Evolutionary conservation across 345 rosid genomes (phyloP).

Genomic region (Euphorbia tirucalli): DNA sequence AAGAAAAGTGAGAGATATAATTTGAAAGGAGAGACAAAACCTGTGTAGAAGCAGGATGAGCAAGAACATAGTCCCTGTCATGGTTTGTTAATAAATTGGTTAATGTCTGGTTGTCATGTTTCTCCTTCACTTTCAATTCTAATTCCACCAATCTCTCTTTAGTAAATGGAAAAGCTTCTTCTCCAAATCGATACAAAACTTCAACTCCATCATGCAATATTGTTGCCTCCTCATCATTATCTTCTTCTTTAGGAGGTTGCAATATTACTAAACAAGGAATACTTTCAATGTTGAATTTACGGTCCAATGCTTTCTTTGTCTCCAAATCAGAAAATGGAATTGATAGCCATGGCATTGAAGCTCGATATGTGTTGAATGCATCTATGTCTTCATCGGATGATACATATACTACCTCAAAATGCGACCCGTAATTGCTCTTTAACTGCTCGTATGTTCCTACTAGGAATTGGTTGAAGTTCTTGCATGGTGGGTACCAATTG

Average conservation of each 20-base stretch:
- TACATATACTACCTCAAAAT: slow-evolving; percentile 54
- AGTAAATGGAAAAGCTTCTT: slow-evolving; percentile 52
- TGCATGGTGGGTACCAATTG: slow-evolving; percentile 55
- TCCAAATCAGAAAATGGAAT: slow-evolving; percentile 57
- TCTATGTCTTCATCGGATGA: slow-evolving; percentile 54
- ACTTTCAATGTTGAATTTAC: slow-evolving; percentile 47
- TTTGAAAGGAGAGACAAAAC: no score
- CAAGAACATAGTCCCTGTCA: slow-evolving; percentile 44
- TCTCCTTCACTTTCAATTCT: slow-evolving; percentile 39
- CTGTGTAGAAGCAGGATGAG: slow-evolving; percentile 34
- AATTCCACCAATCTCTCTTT: slow-evolving; percentile 44
- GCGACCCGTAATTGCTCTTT: slow-evolving; percentile 30
- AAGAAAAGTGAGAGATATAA: no score
- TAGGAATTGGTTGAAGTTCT: slow-evolving; percentile 40
- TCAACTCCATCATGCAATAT: slow-evolving; percentile 44
- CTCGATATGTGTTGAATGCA: slow-evolving; percentile 50
- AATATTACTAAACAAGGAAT: slow-evolving; percentile 52
- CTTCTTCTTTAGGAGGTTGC: slow-evolving; percentile 27
- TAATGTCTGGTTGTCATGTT: slow-evolving; percentile 49
- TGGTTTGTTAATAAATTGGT: slow-evolving; percentile 33
- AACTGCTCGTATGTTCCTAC: slow-evolving; percentile 38
- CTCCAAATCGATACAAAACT: slow-evolving; percentile 44
- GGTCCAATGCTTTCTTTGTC: slow-evolving; percentile 46
- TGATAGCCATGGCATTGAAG: slow-evolving; percentile 61
- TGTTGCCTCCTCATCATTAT: slow-evolving; percentile 29